Percentiles rank a stretch among this genome's conserved stretches.
phyloP scores from a whole-genome alignment of 345 rosid species.

The Erodium maritimum region DNA sequence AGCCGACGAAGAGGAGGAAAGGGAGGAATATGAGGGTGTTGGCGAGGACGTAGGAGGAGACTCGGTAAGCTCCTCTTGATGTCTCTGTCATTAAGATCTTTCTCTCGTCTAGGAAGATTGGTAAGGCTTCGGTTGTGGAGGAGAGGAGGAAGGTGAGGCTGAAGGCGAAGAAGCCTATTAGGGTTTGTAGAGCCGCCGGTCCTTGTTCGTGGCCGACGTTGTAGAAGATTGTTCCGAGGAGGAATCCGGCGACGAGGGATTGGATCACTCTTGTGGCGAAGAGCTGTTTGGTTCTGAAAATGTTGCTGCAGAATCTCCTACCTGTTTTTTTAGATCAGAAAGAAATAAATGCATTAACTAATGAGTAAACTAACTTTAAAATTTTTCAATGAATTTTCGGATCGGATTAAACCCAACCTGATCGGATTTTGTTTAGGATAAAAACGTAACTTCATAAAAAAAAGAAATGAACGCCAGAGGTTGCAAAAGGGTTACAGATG shows the following conservation, averaged over 20 bases:
- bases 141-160: conserved; percentile 77
- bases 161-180: conserved; percentile 74
- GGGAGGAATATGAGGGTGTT: conserved; percentile 61
- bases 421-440: too few species aligned
- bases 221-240: conserved; percentile 66
- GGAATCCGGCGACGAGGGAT: conserved; percentile 53
- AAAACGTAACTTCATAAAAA: too few species aligned
- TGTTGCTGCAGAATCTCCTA: conserved; percentile 55
- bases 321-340: conserved; percentile 34
- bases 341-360: too few species aligned
- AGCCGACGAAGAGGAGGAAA: conserved; percentile 48
- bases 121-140: conserved; percentile 82
- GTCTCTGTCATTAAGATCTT: conserved; percentile 70
- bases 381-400: too few species aligned
- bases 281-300: conserved; percentile 71
- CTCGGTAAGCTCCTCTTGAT: conserved; percentile 72
- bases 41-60: conserved; percentile 58
- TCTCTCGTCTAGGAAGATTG: conserved; percentile 76
- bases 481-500: too few species aligned
- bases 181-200: conserved; percentile 35
- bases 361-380: too few species aligned
- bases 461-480: too few species aligned
- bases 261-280: conserved; percentile 64
- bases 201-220: conserved; percentile 47
- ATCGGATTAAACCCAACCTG: too few species aligned